These are phyloP conservation scores for Cicer chorassanicum DNA, from an alignment of 306 rosid genomes.

Conservation along the genomic window DNA sequence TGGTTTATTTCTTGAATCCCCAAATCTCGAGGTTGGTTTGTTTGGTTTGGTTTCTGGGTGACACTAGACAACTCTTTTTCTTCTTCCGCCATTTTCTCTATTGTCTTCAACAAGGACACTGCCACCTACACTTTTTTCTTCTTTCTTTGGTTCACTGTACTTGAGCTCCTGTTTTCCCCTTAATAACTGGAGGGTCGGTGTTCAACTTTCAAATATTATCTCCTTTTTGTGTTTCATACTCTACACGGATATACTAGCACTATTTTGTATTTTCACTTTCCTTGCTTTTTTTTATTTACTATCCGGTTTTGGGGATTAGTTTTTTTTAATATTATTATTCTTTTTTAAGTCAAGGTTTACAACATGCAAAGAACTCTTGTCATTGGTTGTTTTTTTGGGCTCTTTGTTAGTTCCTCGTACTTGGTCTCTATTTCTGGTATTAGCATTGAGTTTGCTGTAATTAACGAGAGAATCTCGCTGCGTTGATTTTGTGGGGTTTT, in stretches of 20 bases:
- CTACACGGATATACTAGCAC: slow-evolving; percentile 46
- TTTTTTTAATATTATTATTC: slow-evolving; percentile 37
- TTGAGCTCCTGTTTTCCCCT: background rate
- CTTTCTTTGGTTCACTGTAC: slow-evolving; percentile 57
- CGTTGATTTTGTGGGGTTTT: slow-evolving; percentile 50
- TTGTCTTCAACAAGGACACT: slow-evolving; percentile 22
- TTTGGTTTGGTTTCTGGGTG: slow-evolving; percentile 10
- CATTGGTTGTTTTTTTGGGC: slow-evolving; percentile 51
- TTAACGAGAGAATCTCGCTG: slow-evolving; percentile 55
- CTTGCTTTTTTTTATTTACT: slow-evolving; percentile 43
- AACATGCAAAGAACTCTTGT: slow-evolving; percentile 53
- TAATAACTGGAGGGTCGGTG: slow-evolving; percentile 67
- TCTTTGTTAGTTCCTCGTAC: slow-evolving; percentile 59
- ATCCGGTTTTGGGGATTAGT: slow-evolving; percentile 44
- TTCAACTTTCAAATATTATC: slow-evolving; percentile 47
- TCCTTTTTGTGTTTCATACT: slow-evolving; percentile 48
- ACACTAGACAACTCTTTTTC: slow-evolving; percentile 48
- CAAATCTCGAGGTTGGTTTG: slow-evolving; percentile 46
- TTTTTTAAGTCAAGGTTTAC: slow-evolving; percentile 33
- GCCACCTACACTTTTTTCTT: background rate
- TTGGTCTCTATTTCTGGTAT: slow-evolving; percentile 46
- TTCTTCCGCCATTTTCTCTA: slow-evolving; percentile 71
- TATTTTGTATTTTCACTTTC: slow-evolving; percentile 1
- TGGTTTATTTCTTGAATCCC: background rate
- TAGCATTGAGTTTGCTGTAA: slow-evolving; percentile 43